A percentile compares a stretch with the other conserved stretches of the same genome.
Evolutionary conservation across 805 yeast genomes (phyloP).

Genomic region (Zygosaccharomyces siamensis): DNA sequence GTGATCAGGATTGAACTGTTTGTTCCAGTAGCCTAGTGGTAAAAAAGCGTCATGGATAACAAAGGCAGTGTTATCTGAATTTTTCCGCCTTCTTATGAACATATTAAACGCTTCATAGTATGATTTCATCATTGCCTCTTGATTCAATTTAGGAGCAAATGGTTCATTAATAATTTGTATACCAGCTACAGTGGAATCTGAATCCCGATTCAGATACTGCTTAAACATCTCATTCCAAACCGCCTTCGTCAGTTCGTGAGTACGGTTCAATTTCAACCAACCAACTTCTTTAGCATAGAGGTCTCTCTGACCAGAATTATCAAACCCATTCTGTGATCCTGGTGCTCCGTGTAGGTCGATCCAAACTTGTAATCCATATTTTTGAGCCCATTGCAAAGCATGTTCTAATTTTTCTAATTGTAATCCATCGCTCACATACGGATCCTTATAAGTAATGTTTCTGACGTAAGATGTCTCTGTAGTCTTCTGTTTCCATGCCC

Average conservation of each 20-base stretch:
- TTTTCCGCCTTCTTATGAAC: conserved; percentile 20
- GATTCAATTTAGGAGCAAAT: conserved; percentile 47
- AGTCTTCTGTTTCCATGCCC: conserved; percentile 55
- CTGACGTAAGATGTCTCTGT: conserved; percentile 16
- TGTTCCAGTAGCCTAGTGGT: conserved; percentile 51
- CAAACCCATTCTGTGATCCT: conserved; percentile 84
- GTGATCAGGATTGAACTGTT: conserved; percentile 36
- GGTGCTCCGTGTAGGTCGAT: conserved; percentile 79
- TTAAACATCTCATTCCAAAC: conserved; percentile 47
- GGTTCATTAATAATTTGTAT: conserved; percentile 73
- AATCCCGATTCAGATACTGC: conserved; percentile 40
- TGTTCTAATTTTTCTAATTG: conserved; percentile 59
- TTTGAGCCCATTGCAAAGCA: conserved; percentile 64
- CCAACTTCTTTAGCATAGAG: conserved; percentile 33
- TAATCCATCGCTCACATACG: conserved; percentile 52
- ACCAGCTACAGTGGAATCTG: conserved; percentile 55
- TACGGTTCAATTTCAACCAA: conserved; percentile 40
- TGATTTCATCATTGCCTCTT: conserved; percentile 32
- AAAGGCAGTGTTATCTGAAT: conserved; percentile 38
- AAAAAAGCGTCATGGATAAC: conserved; percentile 66
- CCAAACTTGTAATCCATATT: conserved; percentile 59
- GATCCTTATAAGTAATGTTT: conserved; percentile 42
- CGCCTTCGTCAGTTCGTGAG: conserved; percentile 45
- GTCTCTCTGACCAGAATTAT: conserved; percentile 67
- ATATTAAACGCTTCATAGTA: conserved; percentile 33